Conservation (phyloP, 805 yeast species). For the Candida maltosa region DNA sequence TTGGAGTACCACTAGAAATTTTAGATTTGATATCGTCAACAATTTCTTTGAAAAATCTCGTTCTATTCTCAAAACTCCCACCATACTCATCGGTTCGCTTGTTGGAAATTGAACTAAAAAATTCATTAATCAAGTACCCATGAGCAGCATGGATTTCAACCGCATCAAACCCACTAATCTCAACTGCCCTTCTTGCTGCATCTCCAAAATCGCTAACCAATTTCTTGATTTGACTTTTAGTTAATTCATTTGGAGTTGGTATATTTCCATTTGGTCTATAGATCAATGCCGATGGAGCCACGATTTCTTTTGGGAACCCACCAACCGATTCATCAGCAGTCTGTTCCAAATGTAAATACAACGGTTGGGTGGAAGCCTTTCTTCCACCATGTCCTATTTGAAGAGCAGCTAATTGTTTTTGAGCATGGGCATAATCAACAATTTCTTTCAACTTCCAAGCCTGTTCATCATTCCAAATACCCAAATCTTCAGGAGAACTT, state of each 20-base stretch:
- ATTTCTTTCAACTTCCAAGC: slow-evolving; percentile 37
- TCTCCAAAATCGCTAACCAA: slow-evolving; percentile 40
- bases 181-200: slow-evolving; percentile 49
- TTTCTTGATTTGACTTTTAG: slow-evolving; percentile 35
- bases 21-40: slow-evolving; percentile 36
- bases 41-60: slow-evolving; percentile 47
- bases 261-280: slow-evolving; percentile 25
- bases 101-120: slow-evolving; percentile 45
- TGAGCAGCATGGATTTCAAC: slow-evolving; percentile 67
- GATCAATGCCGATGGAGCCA: slow-evolving; percentile 44
- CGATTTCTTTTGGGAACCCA: slow-evolving; percentile 43
- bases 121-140: slow-evolving; percentile 53
- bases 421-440: slow-evolving; percentile 45
- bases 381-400: slow-evolving; percentile 59
- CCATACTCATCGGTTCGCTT: slow-evolving; percentile 62
- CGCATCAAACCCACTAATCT: slow-evolving; percentile 55
- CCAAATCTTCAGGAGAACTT: slow-evolving; percentile 43
- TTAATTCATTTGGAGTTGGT: slow-evolving; percentile 40
- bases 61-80: slow-evolving; percentile 58
- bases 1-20: slow-evolving; percentile 39
- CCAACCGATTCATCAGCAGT: slow-evolving; percentile 27
- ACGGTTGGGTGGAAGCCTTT: slow-evolving; percentile 34
- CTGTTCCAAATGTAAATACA: slow-evolving; percentile 24
- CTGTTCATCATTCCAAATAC: slow-evolving; percentile 50
- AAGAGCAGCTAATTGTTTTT: slow-evolving; percentile 44